These are phyloP conservation scores for Entrophospora sp. DNA, from an alignment of 192 early-diverging fungal species.

Conservation along the genomic window DNA sequence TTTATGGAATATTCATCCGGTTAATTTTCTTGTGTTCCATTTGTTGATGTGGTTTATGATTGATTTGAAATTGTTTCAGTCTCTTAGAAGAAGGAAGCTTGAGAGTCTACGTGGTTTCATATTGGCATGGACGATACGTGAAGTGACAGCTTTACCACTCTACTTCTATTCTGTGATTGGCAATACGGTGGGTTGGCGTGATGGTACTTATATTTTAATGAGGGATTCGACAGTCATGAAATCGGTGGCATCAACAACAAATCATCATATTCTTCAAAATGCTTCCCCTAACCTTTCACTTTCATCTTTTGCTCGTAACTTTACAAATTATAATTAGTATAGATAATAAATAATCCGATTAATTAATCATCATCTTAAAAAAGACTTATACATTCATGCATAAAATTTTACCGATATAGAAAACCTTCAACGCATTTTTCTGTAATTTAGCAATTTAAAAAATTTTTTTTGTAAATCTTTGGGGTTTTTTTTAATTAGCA, in stretches of 20 bases:
- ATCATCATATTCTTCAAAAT: too few species aligned
- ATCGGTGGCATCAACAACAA: neutral
- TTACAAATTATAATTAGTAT: too few species aligned
- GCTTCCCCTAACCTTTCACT: too few species aligned
- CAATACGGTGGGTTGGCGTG: constrained; percentile 82
- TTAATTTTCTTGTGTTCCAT: constrained; percentile 43
- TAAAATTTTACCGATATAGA: too few species aligned
- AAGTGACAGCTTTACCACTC: constrained; percentile 75
- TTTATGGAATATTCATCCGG: constrained; percentile 41
- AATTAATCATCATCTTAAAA: too few species aligned
- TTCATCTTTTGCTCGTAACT: too few species aligned
- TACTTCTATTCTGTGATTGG: constrained; percentile 76
- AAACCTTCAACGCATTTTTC: too few species aligned
- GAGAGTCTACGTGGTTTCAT: constrained; percentile 41
- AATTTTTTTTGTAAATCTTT: too few species aligned
- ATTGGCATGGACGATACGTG: constrained; percentile 75
- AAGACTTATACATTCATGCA: too few species aligned
- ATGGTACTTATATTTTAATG: constrained; percentile 52
- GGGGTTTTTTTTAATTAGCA: too few species aligned
- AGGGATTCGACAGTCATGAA: constrained; percentile 56
- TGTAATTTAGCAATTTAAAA: too few species aligned
- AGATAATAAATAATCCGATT: too few species aligned
- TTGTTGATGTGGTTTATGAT: constrained; percentile 52
- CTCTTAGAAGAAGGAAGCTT: constrained; percentile 22
- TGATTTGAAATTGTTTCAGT: constrained; percentile 47